Evolutionary conservation across 139 green algal genomes (phyloP).

Genomic region (Picochlorum sp.): DNA sequence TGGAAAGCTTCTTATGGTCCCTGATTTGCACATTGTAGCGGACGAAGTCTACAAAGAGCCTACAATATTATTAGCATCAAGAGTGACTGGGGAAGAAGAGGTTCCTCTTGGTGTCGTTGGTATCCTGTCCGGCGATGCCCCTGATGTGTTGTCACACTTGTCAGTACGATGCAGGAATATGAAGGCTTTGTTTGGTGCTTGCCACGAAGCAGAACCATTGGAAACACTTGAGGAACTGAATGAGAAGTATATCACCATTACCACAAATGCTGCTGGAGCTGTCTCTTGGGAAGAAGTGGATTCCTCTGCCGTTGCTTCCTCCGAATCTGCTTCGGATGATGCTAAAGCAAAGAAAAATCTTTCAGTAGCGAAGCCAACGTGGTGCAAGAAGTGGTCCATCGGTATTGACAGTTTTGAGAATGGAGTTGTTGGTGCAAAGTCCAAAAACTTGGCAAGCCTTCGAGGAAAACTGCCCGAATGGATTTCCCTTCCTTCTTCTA

Average conservation of each 20-base stretch:
- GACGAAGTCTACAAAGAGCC: conserved; percentile 73
- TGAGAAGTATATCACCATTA: conserved; percentile 35
- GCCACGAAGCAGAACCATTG: conserved; percentile 47
- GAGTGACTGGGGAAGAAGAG: conserved; percentile 88
- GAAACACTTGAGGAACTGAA: conserved; percentile 34
- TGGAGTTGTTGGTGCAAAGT: conserved; percentile 93
- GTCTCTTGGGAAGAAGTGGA: conserved; percentile 58
- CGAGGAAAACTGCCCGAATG: conserved; percentile 74
- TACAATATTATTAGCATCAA: conserved; percentile 76
- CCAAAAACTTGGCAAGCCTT: conserved; percentile 84
- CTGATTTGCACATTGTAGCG: conserved; percentile 71
- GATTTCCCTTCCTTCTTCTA: conserved; percentile 77
- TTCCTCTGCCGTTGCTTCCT: neutral
- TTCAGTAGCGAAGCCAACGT: conserved; percentile 50
- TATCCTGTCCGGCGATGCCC: conserved; percentile 75
- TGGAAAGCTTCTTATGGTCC: conserved; percentile 65
- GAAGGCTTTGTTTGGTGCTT: conserved; percentile 55
- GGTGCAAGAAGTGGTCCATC: conserved; percentile 80
- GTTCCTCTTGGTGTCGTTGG: conserved; percentile 81
- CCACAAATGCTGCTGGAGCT: conserved; percentile 59
- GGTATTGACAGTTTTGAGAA: conserved; percentile 75
- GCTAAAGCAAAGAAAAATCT: conserved; percentile 21
- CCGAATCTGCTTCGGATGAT: neutral
- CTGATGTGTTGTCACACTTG: conserved; percentile 86
- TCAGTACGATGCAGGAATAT: conserved; percentile 87